These are phyloP conservation scores for Debaryomyces singareniensis DNA, from an alignment of 1,139 yeast genomes.

Conservation along the genomic window DNA sequence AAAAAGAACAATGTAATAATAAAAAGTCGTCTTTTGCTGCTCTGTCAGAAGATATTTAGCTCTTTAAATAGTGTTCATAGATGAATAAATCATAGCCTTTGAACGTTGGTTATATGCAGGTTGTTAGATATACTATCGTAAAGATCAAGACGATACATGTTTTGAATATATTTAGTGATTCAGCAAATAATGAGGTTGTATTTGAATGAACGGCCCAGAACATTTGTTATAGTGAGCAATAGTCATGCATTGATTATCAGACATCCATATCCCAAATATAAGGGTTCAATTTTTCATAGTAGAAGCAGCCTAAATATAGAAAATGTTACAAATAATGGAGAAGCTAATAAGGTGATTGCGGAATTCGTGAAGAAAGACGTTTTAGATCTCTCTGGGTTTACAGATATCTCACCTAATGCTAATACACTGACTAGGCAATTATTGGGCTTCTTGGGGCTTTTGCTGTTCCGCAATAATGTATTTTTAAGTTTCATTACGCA, in stretches of 20 bases:
- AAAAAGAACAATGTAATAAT: too few species aligned
- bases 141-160: too few species aligned
- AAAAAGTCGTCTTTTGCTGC: too few species aligned
- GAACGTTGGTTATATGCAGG: too few species aligned
- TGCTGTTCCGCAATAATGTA: constrained; percentile 46
- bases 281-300: constrained; percentile 18
- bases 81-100: too few species aligned
- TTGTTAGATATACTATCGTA: too few species aligned
- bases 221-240: constrained; percentile 46
- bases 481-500: constrained; percentile 56
- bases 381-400: constrained; percentile 32
- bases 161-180: too few species aligned
- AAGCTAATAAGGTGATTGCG: constrained; percentile 35
- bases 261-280: constrained; percentile 34
- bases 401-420: constrained; percentile 32
- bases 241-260: constrained; percentile 46
- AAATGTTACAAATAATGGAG: constrained; percentile 2
- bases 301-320: constrained; percentile 10
- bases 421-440: constrained; percentile 23
- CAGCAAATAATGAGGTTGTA: constrained; percentile 53
- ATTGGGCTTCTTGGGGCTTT: constrained; percentile 56
- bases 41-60: too few species aligned
- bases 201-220: constrained; percentile 47
- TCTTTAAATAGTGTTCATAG: too few species aligned
- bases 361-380: constrained; percentile 39